Base-by-base conservation (phyloP, 805 yeast species). In the Ogataea methanolica region DNA sequence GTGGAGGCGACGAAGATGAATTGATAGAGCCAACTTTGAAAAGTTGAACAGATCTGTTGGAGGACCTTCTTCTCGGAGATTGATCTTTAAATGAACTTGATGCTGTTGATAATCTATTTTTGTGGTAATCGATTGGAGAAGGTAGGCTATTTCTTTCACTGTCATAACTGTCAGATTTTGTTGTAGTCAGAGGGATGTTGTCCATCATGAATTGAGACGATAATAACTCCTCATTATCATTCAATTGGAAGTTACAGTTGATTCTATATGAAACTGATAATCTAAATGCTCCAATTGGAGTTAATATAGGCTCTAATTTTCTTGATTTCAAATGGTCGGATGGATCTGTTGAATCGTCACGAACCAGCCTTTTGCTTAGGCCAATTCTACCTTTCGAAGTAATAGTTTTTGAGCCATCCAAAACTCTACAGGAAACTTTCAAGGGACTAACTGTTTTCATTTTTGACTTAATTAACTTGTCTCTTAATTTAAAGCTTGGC, bases 371-470 rank as follows among this genome's bases (percentile, higher is more conserved):
- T 61, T 85, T 85, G 51, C 92, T 83, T 45, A 92, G 72, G 0
- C 97, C 97, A 22, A 90, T 78, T 51, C 97, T 71, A 3, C 96
- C 96, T 61, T 82, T 83, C 1, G 95, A 84, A 11, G 82, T 73
- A 29, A 91, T 86, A 0, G 94, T 85, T 54, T 80, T 79, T 15
- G 83, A 77, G 0, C 96, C 97, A 62, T 90, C 91, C 33, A 87
- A 60, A 0, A 86, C 65, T 46, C 88, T 74, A 42, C 84, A 78
- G 6, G 81, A 79, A 1, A 91, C 66, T 39, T 64, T 64, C 46
- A 83, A 42, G 3, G 55, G 48, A n/a, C 23, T 74, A 52, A 39
- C 62, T 65, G 48, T 59, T 56, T 43, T 61, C 58, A 50, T 26
- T 33, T 52, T 55, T 14, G 57, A 50, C 48, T 68, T 69, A n/a